A percentile compares a stretch with the other conserved stretches of the same genome.
These are phyloP conservation scores for Fusarium vanettenii DNA, from an alignment of 2,329 filamentous ascomycete species.

Conservation along the genomic window DNA sequence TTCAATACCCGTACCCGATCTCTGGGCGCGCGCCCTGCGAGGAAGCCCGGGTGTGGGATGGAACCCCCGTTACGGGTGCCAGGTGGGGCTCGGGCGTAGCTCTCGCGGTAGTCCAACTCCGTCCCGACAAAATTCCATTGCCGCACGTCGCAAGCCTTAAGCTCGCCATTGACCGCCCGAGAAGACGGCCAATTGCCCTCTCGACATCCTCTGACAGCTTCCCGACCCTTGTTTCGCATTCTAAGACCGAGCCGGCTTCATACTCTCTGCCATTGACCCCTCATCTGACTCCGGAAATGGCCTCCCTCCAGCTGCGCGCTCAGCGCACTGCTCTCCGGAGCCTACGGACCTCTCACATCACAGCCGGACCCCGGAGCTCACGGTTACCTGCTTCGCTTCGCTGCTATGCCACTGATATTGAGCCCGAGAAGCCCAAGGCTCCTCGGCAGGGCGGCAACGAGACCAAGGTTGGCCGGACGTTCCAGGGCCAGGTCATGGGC, in stretches of 20 bases:
- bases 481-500: conserved; percentile 70
- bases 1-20: conserved; percentile 8
- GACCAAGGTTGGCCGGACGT: conserved; percentile 55
- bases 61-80: neutral
- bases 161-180: conserved; percentile 19
- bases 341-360: conserved; percentile 36
- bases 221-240: neutral
- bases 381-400: conserved; percentile 35
- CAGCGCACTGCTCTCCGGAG: conserved; percentile 47
- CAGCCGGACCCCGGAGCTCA: conserved; percentile 24
- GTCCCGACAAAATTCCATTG: conserved; percentile 43
- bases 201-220: neutral
- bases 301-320: conserved; percentile 49
- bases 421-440: conserved; percentile 49
- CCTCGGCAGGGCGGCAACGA: conserved; percentile 49
- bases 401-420: conserved; percentile 51
- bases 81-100: conserved; percentile 36
- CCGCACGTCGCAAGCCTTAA: conserved; percentile 38
- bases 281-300: conserved; percentile 36
- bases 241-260: neutral
- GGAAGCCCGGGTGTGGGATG: conserved; percentile 8
- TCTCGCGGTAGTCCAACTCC: conserved; percentile 44
- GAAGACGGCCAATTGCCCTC: conserved; percentile 10
- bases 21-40: neutral
- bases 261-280: conserved; percentile 17